Evolutionary conservation across 192 early-diverging fungal species (phyloP).

Genomic region (Backusella luteola): DNA sequence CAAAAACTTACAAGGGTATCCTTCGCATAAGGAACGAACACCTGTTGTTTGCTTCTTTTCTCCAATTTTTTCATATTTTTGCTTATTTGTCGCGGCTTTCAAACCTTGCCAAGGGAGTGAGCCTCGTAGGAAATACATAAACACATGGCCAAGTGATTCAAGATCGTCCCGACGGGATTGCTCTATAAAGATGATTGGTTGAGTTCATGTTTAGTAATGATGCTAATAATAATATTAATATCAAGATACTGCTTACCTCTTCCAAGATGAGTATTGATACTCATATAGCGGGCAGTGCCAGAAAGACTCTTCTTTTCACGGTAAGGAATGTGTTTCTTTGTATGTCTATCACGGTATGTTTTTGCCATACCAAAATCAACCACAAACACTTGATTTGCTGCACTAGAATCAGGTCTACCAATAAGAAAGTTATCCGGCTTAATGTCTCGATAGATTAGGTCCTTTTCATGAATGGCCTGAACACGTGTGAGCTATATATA

Average conservation of each 20-base stretch:
- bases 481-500: slow-evolving; percentile 62
- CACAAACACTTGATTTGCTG: slow-evolving; percentile 72
- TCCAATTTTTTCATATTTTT: slow-evolving; percentile 99
- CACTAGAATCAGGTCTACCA: slow-evolving; percentile 64
- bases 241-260: slow-evolving; percentile 49
- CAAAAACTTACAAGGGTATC: slow-evolving; percentile 63
- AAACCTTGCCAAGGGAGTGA: slow-evolving; percentile 96
- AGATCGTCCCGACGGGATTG: slow-evolving; percentile 97
- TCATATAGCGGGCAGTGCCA: slow-evolving; percentile 97
- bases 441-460: slow-evolving; percentile 95
- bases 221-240: neutral
- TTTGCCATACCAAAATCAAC: slow-evolving; percentile 99
- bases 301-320: slow-evolving; percentile 90
- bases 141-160: slow-evolving; percentile 96
- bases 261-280: slow-evolving; percentile 95
- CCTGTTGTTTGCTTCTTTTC: slow-evolving; percentile 91
- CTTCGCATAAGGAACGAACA: slow-evolving; percentile 85
- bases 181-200: slow-evolving; percentile 42
- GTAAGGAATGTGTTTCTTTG: slow-evolving; percentile 95
- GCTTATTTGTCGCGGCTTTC: slow-evolving; percentile 95
- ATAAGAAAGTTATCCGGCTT: slow-evolving; percentile 99
- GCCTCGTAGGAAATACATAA: slow-evolving; percentile 96
- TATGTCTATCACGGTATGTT: slow-evolving; percentile 92
- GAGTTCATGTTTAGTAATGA: no score
- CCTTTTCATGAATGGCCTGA: slow-evolving; percentile 90